Evolutionary conservation across 257 asterid genomes (phyloP).

Genomic region (Coffea eugenioides): DNA sequence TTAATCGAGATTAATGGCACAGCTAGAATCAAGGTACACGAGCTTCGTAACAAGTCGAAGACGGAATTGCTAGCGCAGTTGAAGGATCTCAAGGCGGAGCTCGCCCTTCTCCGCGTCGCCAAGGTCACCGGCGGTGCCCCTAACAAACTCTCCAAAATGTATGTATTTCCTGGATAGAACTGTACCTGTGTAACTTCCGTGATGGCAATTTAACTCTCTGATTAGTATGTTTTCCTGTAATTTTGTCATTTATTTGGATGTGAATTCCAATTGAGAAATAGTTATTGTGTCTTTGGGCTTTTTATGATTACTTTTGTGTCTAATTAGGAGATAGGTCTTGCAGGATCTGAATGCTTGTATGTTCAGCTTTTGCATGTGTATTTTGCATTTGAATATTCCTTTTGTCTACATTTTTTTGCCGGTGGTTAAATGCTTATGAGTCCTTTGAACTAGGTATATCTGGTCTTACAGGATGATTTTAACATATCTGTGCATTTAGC

Average conservation of each 20-base stretch:
- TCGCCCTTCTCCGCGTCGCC: slow-evolving; percentile 40
- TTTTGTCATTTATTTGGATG: background rate
- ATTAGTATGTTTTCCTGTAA: background rate
- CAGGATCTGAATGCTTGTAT: background rate
- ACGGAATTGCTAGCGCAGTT: slow-evolving; percentile 31
- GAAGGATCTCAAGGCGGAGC: slow-evolving; percentile 42
- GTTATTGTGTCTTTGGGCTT: too few species aligned
- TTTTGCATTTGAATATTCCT: background rate
- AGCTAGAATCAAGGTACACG: slow-evolving; percentile 42
- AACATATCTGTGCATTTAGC: background rate
- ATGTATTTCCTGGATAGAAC: background rate
- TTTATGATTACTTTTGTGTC: background rate
- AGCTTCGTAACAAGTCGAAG: slow-evolving; percentile 33
- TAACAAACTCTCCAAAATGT: slow-evolving; percentile 41
- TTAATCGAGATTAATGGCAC: background rate
- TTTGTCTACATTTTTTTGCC: background rate
- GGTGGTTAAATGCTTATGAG: too few species aligned
- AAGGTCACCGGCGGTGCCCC: slow-evolving; percentile 47
- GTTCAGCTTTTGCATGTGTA: background rate
- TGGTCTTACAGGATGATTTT: background rate
- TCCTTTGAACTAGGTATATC: background rate
- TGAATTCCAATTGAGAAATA: background rate
- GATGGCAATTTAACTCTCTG: background rate
- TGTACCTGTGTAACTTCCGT: background rate
- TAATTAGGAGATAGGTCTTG: background rate